Evolutionary conservation across 306 rosid genomes (phyloP).

Genomic region (Prinsepia uniflora): DNA sequence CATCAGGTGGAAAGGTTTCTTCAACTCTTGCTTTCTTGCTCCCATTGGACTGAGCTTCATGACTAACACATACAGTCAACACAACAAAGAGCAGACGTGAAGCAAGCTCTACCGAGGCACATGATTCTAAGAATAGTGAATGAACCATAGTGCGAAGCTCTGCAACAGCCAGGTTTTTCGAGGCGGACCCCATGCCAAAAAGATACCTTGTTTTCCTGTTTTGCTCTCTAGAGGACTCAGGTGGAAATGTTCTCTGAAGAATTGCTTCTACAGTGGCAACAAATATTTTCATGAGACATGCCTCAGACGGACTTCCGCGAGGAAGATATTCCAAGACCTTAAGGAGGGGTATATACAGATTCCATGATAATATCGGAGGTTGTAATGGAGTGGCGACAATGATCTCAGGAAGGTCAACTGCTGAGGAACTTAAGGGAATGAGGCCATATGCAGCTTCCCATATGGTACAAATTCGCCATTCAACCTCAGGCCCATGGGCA

Average conservation of each 20-base stretch:
- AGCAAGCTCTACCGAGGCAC: conserved; percentile 91
- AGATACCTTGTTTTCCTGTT: conserved; percentile 72
- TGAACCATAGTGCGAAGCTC: conserved; percentile 99
- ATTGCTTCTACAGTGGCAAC: conserved; percentile 95
- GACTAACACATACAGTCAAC: conserved; percentile 91
- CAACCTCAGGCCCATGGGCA: conserved; percentile 99
- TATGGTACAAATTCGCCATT: conserved; percentile 98
- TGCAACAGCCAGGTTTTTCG: conserved; percentile 92
- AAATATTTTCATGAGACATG: conserved; percentile 96
- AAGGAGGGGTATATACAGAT: conserved; percentile 88
- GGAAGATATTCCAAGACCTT: conserved; percentile 98
- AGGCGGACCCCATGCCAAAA: conserved; percentile 64
- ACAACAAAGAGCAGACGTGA: conserved; percentile 93
- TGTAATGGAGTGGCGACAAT: conserved; percentile 89
- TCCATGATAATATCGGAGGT: conserved; percentile 90
- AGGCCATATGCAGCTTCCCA: conserved; percentile 99
- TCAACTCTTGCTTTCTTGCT: conserved; percentile 72
- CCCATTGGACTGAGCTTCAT: conserved; percentile 77
- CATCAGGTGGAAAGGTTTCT: conserved; percentile 47
- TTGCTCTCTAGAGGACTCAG: conserved; percentile 63
- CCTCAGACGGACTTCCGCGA: conserved; percentile 98
- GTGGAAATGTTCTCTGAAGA: conserved; percentile 87
- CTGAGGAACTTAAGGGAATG: conserved; percentile 89
- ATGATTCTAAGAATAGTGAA: conserved; percentile 91
- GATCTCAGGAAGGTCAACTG: conserved; percentile 95